Conservation (phyloP, 2,329 filamentous ascomycete species). For the Colletotrichum musae region DNA sequence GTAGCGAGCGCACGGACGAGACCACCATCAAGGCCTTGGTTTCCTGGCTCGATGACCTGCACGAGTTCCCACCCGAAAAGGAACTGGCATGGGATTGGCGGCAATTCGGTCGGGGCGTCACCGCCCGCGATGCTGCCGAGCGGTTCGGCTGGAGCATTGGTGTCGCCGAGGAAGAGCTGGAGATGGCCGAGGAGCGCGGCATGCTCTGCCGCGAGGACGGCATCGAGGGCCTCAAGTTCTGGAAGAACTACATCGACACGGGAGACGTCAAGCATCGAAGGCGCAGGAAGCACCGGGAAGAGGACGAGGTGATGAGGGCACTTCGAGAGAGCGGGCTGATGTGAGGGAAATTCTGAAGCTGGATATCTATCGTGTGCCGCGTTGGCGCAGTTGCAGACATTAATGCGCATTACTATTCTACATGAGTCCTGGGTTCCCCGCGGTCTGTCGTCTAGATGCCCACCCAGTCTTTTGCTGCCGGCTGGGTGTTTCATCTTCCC, state of each 20-base stretch:
- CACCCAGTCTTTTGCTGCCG: constrained; percentile 3
- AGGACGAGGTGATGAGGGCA: constrained; percentile 59
- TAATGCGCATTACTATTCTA: constrained; percentile 41
- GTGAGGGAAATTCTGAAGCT: constrained; percentile 24
- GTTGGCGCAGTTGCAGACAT: constrained; percentile 26
- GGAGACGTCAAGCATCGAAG: constrained; percentile 53
- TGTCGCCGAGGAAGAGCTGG: constrained; percentile 93
- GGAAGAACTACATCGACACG: constrained; percentile 81
- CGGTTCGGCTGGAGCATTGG: constrained; percentile 97
- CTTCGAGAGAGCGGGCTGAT: constrained; percentile 61
- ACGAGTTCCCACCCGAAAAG: constrained; percentile 74
- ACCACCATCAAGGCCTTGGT: constrained; percentile 85
- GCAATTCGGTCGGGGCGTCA: constrained; percentile 86
- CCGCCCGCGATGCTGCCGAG: constrained; percentile 89
- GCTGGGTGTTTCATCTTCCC: constrained; percentile 5
- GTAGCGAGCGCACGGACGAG: constrained; percentile 89
- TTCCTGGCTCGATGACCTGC: constrained; percentile 82
- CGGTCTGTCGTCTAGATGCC: constrained; percentile 20
- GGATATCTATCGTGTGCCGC: constrained; percentile 34
- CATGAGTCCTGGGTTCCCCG: constrained; percentile 25
- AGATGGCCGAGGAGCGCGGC: constrained; percentile 96
- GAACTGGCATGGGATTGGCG: constrained; percentile 83
- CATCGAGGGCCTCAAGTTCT: constrained; percentile 92
- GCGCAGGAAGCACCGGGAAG: constrained; percentile 47
- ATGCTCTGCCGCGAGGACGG: constrained; percentile 91